Base-by-base conservation (phyloP, 305 asterid genomes). In the Solanum hybrid region DNA sequence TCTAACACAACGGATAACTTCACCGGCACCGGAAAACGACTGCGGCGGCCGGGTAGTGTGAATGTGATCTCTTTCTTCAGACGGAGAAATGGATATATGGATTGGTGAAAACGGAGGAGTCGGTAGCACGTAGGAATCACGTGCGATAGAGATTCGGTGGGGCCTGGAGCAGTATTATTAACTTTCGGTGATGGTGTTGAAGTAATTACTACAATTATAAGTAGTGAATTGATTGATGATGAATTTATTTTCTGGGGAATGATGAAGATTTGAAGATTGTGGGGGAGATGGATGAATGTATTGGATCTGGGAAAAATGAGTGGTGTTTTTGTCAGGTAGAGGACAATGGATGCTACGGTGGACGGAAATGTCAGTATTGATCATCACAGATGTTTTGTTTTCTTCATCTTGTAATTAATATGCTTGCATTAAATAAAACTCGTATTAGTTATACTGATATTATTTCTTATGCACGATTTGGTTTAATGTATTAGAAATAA, bases 271-370 rank as follows among this genome's bases (percentile, higher is more conserved):
- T 73, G 93, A 27, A 82, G 94, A 95, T 38, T 46, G 60, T 46
- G 20, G 7, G 60, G 3, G 0, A 3, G 60, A 46, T 46, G 69
- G 4, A 84, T 51, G 91, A 81, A 27, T 3, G 69, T 77, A n/a
- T 92, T 89, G 96, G 97, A 93, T 94, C 97, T 92, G 88, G 90
- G 72, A 80, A 92, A 32, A 27, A 42, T 12, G 56, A 16, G 5
- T 81, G 10, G 66, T 42, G 37, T 46, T 34, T 77, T 7, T 51
- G 87, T 84, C 92, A 82, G 89, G 42, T 12, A 75, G 26, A 85
- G 79, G 32, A 22, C 42, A 76, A 87, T 89, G 51, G 90, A 56
- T 32, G 69, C 32, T 66, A 91, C 46, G 69, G 89, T 91, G 90
- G 93, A 91, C 85, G 75, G 79, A 88, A 86, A 89, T 92, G 94